These are phyloP conservation scores for Noccaea bulbosa DNA, from an alignment of 345 rosid species.

Conservation along the genomic window DNA sequence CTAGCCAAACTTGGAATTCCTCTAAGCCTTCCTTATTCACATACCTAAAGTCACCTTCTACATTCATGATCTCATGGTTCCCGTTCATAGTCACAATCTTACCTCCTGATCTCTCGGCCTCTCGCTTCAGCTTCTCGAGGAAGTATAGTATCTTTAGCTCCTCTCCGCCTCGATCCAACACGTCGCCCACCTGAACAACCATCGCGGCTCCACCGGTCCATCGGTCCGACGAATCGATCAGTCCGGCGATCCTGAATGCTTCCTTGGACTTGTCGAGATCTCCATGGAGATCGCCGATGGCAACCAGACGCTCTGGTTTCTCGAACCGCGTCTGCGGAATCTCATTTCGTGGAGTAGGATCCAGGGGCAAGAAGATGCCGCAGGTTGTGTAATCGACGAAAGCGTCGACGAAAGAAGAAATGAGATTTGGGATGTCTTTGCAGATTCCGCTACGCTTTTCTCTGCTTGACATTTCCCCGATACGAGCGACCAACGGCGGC, in stretches of 20 bases:
- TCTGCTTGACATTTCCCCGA: conserved; percentile 41
- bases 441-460: conserved; percentile 46
- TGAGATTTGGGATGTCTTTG: conserved; percentile 51
- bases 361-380: conserved; percentile 61
- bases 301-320: conserved; percentile 64
- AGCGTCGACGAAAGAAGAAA: conserved; percentile 79
- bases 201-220: conserved; percentile 83
- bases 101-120: conserved; percentile 71
- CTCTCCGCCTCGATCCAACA: conserved; percentile 86
- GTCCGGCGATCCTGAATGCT: conserved; percentile 69
- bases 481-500: background rate
- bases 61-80: conserved; percentile 94
- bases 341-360: conserved; percentile 29
- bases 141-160: conserved; percentile 82
- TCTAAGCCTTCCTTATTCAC: conserved; percentile 64
- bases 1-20: conserved; percentile 73
- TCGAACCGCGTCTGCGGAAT: conserved; percentile 54
- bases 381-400: conserved; percentile 78
- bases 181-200: conserved; percentile 85
- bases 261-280: conserved; percentile 73
- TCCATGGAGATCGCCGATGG: conserved; percentile 91
- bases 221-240: conserved; percentile 60
- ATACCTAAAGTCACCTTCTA: conserved; percentile 79
- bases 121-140: conserved; percentile 73
- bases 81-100: conserved; percentile 79